Evolutionary conservation across 2,329 filamentous ascomycete species (phyloP).

Genomic region (Aspergillus viridinutans): DNA sequence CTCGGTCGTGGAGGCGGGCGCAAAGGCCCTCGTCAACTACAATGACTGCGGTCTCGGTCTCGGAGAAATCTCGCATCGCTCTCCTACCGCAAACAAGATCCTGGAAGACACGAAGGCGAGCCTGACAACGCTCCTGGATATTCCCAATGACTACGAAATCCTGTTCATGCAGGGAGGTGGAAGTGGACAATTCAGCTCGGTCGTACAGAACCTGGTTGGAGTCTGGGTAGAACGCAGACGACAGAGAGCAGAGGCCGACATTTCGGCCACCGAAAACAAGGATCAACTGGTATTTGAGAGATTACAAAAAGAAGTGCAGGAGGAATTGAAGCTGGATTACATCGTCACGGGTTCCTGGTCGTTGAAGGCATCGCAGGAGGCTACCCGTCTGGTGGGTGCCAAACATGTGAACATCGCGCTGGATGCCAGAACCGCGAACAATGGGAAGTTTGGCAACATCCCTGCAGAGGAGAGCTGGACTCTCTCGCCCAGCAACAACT

Average conservation of each 20-base stretch:
- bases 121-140: slow-evolving; percentile 69
- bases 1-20: slow-evolving; percentile 70
- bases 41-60: slow-evolving; percentile 76
- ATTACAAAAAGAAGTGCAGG: slow-evolving; percentile 60
- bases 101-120: slow-evolving; percentile 73
- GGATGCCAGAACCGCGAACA: slow-evolving; percentile 60
- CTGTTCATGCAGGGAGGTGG: slow-evolving; percentile 69
- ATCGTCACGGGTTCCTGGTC: slow-evolving; percentile 89
- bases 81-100: slow-evolving; percentile 70
- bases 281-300: slow-evolving; percentile 56
- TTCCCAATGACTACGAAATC: slow-evolving; percentile 82
- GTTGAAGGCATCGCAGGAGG: slow-evolving; percentile 82
- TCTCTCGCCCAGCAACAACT: slow-evolving; percentile 52
- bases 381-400: slow-evolving; percentile 68
- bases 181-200: slow-evolving; percentile 77
- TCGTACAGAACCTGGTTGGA: slow-evolving; percentile 76
- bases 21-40: slow-evolving; percentile 75
- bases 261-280: slow-evolving; percentile 49
- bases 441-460: slow-evolving; percentile 82
- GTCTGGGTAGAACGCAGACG: slow-evolving; percentile 71
- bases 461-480: slow-evolving; percentile 73
- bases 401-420: slow-evolving; percentile 73
- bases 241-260: slow-evolving; percentile 46
- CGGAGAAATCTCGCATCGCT: slow-evolving; percentile 87
- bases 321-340: slow-evolving; percentile 79